Evolutionary conservation across 1,284 basidiomycete genomes (phyloP).

Genomic region (Vanrija sp.): DNA sequence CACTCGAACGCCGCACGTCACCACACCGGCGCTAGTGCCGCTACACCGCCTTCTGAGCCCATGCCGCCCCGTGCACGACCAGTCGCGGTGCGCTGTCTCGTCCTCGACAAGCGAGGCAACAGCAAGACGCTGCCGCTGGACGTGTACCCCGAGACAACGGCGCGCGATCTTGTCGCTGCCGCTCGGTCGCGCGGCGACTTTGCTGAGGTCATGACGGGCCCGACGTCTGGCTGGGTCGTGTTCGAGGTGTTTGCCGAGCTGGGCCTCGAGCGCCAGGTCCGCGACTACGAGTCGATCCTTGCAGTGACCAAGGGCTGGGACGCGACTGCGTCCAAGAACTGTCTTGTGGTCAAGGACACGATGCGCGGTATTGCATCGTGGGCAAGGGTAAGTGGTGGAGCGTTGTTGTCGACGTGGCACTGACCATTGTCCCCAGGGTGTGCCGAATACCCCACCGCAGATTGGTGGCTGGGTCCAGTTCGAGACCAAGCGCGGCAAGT

Average conservation of each 20-base stretch:
- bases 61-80: too few relatives aligned
- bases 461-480: constrained; percentile 72
- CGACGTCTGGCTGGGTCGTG: constrained; percentile 35
- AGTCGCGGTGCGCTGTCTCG: constrained; percentile 8
- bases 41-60: too few relatives aligned
- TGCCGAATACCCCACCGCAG: constrained; percentile 66
- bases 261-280: constrained; percentile 67
- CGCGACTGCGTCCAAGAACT: constrained; percentile 67
- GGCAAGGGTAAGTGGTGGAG: constrained; percentile 13
- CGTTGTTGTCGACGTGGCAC: constrained; percentile 1
- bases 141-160: constrained; percentile 31
- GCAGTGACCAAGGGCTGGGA: constrained; percentile 73
- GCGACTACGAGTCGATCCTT: constrained; percentile 70
- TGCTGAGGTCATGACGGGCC: constrained; percentile 13
- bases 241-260: constrained; percentile 44
- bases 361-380: constrained; percentile 52
- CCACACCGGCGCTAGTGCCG: not conserved
- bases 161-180: constrained; percentile 32
- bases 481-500: constrained; percentile 83
- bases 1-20: constrained; percentile 4
- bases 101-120: constrained; percentile 1
- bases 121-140: constrained; percentile 26
- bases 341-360: constrained; percentile 70
- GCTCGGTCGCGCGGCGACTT: constrained; percentile 25
- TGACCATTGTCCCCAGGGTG: constrained; percentile 51